Percentiles rank a stretch among this genome's conserved stretches.
Conservation (phyloP, 2,329 filamentous ascomycete species). For the Penicillium sp. region DNA sequence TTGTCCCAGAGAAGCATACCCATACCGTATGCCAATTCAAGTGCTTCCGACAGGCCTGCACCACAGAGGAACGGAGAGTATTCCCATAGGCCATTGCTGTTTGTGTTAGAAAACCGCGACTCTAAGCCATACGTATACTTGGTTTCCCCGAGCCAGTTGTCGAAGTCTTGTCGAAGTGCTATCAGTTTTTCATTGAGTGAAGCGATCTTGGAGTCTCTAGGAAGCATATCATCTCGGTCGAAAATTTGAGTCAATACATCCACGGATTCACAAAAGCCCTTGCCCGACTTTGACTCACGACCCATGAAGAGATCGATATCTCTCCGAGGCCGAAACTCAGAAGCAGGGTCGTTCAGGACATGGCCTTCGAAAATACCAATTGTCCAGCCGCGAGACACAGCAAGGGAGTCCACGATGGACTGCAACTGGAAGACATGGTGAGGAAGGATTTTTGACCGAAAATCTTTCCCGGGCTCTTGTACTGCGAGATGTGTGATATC, state of each 20-base stretch:
- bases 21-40: too few relatives aligned
- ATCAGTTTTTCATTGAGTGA: neutral
- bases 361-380: neutral
- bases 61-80: too few relatives aligned
- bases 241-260: neutral
- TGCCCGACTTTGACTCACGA: neutral
- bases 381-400: slow-evolving; percentile 8
- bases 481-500: slow-evolving; percentile 47
- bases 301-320: neutral
- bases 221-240: neutral
- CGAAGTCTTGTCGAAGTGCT: neutral
- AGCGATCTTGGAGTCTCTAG: neutral
- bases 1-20: too few relatives aligned
- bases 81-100: too few relatives aligned
- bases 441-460: slow-evolving; percentile 44
- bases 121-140: neutral
- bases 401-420: slow-evolving; percentile 47
- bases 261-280: neutral
- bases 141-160: neutral
- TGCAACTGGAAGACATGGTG: slow-evolving; percentile 52
- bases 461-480: slow-evolving; percentile 41
- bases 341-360: neutral
- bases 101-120: too few relatives aligned
- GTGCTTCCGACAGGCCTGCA: too few relatives aligned
- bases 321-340: neutral